Conservation (phyloP, 176 grass and related monocot genomes). For the Aegilops tauschii region DNA sequence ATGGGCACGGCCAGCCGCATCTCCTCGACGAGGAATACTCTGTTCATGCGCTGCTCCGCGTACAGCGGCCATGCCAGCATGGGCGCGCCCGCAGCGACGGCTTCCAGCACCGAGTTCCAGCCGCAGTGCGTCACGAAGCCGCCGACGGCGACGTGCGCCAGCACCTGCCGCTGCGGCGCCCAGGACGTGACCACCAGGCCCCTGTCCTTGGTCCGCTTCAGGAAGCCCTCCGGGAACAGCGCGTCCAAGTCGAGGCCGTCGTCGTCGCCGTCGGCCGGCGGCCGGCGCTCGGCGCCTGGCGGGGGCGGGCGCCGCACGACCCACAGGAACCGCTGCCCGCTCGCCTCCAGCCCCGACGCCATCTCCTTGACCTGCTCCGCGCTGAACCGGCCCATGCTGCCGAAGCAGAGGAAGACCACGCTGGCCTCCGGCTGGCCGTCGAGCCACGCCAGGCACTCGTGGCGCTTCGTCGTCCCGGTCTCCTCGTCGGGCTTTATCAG, state of each 20-base stretch:
- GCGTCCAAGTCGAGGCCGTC: background rate
- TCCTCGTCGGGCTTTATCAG: background rate
- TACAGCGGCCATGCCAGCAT: background rate
- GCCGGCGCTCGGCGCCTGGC: background rate
- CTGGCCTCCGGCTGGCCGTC: background rate
- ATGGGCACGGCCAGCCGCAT: background rate
- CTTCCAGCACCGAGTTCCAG: conserved; percentile 66
- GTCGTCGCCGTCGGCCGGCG: background rate
- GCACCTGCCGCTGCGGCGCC: background rate
- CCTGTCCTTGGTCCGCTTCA: background rate
- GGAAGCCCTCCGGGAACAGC: background rate
- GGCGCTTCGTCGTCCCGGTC: background rate
- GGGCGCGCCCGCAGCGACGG: background rate
- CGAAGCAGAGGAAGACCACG: background rate
- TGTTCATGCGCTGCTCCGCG: background rate
- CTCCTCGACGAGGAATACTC: background rate
- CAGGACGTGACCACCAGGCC: background rate
- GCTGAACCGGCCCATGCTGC: background rate
- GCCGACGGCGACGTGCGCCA: conserved; percentile 35
- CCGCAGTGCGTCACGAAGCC: conserved; percentile 67
- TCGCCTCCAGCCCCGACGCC: background rate
- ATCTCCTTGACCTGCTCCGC: background rate
- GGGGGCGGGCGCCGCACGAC: background rate
- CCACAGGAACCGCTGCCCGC: background rate
- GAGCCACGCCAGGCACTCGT: background rate